Evolutionary conservation across 257 asterid genomes (phyloP).

Genomic region (Thymus mandschuricus): DNA sequence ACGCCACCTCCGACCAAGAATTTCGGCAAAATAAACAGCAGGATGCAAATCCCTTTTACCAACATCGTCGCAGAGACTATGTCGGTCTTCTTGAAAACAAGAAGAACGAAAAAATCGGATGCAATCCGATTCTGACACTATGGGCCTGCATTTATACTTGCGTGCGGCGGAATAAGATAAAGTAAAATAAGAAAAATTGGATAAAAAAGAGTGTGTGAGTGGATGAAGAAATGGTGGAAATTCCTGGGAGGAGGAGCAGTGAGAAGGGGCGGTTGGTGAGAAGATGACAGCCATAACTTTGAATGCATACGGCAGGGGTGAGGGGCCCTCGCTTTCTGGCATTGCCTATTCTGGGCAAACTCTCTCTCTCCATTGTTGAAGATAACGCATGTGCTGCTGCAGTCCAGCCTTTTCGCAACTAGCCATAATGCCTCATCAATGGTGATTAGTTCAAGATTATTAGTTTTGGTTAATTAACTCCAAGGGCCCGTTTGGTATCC

Average conservation of each 20-base stretch:
- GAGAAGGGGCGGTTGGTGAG: constrained; percentile 29
- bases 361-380: background rate
- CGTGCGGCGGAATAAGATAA: constrained; percentile 6
- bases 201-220: background rate
- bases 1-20: constrained; percentile 33
- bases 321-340: constrained; percentile 33
- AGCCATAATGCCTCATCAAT: background rate
- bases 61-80: constrained; percentile 6
- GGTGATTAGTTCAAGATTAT: background rate
- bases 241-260: no score
- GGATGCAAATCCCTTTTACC: constrained; percentile 23
- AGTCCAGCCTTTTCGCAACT: background rate
- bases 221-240: background rate
- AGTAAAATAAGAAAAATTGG: background rate
- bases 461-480: background rate
- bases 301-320: constrained; percentile 31
- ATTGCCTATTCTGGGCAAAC: constrained; percentile 17
- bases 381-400: constrained; percentile 29
- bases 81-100: background rate
- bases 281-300: constrained; percentile 39
- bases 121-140: constrained; percentile 14
- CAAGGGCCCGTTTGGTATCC: no score
- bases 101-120: background rate
- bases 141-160: constrained; percentile 14
- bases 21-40: constrained; percentile 18